Conservation (phyloP, 2,329 filamentous ascomycete genomes). For the Zasmidium angulare region DNA sequence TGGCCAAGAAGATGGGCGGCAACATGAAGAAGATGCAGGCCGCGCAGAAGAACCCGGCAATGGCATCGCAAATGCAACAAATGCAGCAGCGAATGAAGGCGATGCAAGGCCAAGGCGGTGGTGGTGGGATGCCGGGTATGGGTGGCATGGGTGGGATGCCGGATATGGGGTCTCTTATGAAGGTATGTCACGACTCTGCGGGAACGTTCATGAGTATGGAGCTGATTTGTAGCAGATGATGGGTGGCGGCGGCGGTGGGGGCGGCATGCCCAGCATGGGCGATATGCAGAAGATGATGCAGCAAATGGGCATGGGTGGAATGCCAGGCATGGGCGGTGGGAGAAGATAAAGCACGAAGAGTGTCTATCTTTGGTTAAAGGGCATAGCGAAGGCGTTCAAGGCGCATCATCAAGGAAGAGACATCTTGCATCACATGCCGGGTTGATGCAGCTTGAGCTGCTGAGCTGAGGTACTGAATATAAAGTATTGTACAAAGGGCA, state of each 20-base stretch:
- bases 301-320: slow-evolving; percentile 65
- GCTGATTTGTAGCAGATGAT: slow-evolving; percentile 58
- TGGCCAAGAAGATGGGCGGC: slow-evolving; percentile 98
- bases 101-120: slow-evolving; percentile 63
- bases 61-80: slow-evolving; percentile 90
- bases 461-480: no score
- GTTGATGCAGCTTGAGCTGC: no score
- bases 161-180: slow-evolving; percentile 84
- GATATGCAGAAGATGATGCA: slow-evolving; percentile 70
- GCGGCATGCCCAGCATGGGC: slow-evolving; percentile 61
- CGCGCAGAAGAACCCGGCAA: slow-evolving; percentile 72
- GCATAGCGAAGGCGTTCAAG: slow-evolving; percentile 5
- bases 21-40: slow-evolving; percentile 98
- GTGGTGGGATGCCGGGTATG: slow-evolving; percentile 64
- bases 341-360: not conserved
- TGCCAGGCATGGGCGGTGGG: slow-evolving; percentile 47
- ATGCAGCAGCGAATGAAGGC: slow-evolving; percentile 95
- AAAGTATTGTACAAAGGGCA: no score
- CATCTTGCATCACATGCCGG: no score
- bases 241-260: slow-evolving; percentile 59
- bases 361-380: not conserved
- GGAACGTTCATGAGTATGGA: not conserved
- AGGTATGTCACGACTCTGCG: slow-evolving; percentile 40
- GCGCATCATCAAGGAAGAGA: not conserved
- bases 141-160: slow-evolving; percentile 66